These are phyloP conservation scores for Aspergillus japonicus DNA, from an alignment of 2,329 filamentous ascomycete genomes.

Conservation along the genomic window DNA sequence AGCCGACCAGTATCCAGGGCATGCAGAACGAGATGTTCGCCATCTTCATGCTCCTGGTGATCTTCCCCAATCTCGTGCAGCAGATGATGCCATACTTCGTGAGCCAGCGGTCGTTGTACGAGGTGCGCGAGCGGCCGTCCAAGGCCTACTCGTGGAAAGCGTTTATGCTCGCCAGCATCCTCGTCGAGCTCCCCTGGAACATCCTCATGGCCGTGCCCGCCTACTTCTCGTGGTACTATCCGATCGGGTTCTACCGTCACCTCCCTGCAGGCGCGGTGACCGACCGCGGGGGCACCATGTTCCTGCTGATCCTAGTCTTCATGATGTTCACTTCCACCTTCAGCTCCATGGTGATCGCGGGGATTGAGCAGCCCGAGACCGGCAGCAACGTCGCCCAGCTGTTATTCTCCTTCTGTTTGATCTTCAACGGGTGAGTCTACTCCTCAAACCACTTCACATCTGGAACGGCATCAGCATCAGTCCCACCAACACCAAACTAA, in stretches of 20 bases:
- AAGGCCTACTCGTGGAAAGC: slow-evolving; percentile 70
- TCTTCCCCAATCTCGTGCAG: slow-evolving; percentile 61
- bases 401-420: slow-evolving; percentile 55
- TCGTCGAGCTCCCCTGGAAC: slow-evolving; percentile 66
- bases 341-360: slow-evolving; percentile 69
- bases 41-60: slow-evolving; percentile 77
- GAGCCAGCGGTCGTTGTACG: slow-evolving; percentile 55
- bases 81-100: slow-evolving; percentile 58
- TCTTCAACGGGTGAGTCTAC: slow-evolving; percentile 51
- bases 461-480: too few relatives aligned
- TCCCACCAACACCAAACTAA: background rate
- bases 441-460: background rate
- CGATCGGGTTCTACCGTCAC: slow-evolving; percentile 48
- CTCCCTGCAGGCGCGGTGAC: slow-evolving; percentile 35
- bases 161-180: slow-evolving; percentile 66
- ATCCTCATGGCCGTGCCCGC: slow-evolving; percentile 58
- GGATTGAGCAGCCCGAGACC: slow-evolving; percentile 64
- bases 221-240: slow-evolving; percentile 67
- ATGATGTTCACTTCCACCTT: slow-evolving; percentile 70
- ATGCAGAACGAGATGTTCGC: slow-evolving; percentile 88
- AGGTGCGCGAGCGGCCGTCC: slow-evolving; percentile 58
- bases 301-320: slow-evolving; percentile 64
- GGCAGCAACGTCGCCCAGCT: slow-evolving; percentile 62
- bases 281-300: slow-evolving; percentile 61
- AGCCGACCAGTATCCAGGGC: slow-evolving; percentile 70